Evolutionary conservation across 163 green algal species (phyloP).

Genomic region (Chlorella variabilis): DNA sequence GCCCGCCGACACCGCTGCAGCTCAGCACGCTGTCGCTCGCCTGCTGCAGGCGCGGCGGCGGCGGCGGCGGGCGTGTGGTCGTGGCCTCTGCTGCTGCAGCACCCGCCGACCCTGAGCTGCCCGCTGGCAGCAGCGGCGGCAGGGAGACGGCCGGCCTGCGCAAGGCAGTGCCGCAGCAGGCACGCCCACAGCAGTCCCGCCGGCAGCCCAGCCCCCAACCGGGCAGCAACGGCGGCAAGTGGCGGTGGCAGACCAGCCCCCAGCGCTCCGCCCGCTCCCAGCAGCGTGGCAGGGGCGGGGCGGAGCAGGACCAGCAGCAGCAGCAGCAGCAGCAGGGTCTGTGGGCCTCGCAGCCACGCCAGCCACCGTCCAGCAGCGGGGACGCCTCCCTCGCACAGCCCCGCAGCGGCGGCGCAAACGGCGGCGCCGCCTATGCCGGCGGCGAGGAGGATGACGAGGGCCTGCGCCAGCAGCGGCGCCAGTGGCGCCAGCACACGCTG

Average conservation of each 20-base stretch:
- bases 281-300: not conserved
- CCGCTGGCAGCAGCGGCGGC: not conserved
- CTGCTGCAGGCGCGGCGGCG: slow-evolving; percentile 15
- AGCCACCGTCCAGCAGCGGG: not conserved
- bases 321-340: slow-evolving; percentile 28
- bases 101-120: not conserved
- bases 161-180: not conserved
- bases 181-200: not conserved
- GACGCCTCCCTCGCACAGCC: not conserved
- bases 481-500: slow-evolving; percentile 15
- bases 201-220: not conserved
- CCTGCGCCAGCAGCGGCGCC: slow-evolving; percentile 6
- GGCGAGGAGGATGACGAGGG: not conserved
- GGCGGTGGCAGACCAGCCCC: not conserved
- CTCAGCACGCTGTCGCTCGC: not conserved
- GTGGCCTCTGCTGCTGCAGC: not conserved
- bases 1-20: not conserved
- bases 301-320: slow-evolving; percentile 6
- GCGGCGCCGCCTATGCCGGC: not conserved
- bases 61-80: not conserved
- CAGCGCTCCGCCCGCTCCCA: too few relatives aligned
- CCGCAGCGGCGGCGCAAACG: not conserved
- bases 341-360: slow-evolving; percentile 1
- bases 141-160: not conserved
- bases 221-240: not conserved